Conservation (phyloP, 345 rosid species). For the Excoecaria agallocha region DNA sequence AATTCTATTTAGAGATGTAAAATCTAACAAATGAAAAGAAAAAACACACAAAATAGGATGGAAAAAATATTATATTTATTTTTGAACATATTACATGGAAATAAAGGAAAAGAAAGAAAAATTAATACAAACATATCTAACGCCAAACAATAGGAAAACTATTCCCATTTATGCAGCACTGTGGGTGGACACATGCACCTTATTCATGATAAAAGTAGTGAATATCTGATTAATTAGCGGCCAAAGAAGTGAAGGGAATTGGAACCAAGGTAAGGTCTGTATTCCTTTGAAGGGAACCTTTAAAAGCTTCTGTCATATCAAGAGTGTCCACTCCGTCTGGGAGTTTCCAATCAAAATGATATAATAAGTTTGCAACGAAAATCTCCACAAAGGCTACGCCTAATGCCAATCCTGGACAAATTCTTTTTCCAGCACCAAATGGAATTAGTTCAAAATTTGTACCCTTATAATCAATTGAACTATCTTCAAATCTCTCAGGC, state of each 20-base stretch:
- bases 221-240: no score
- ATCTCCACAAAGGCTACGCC: conserved; percentile 20
- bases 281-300: conserved; percentile 4
- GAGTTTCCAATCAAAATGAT: conserved; percentile 32
- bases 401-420: conserved; percentile 22
- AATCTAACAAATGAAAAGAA: no score
- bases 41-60: no score
- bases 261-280: conserved; percentile 16
- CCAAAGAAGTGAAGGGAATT: neutral
- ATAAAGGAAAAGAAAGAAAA: no score
- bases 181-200: no score
- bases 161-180: no score
- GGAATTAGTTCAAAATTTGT: conserved; percentile 21
- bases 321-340: conserved; percentile 8
- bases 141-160: no score
- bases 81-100: no score
- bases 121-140: no score
- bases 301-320: conserved; percentile 24
- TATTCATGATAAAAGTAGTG: no score
- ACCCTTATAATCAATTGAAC: conserved; percentile 22
- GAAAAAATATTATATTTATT: no score
- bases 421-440: conserved; percentile 34
- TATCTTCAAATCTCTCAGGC: conserved; percentile 23
- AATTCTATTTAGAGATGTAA: no score
- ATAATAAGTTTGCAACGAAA: conserved; percentile 13